Evolutionary conservation across 306 rosid genomes (phyloP).

Genomic region (Mucuna pruriens): DNA sequence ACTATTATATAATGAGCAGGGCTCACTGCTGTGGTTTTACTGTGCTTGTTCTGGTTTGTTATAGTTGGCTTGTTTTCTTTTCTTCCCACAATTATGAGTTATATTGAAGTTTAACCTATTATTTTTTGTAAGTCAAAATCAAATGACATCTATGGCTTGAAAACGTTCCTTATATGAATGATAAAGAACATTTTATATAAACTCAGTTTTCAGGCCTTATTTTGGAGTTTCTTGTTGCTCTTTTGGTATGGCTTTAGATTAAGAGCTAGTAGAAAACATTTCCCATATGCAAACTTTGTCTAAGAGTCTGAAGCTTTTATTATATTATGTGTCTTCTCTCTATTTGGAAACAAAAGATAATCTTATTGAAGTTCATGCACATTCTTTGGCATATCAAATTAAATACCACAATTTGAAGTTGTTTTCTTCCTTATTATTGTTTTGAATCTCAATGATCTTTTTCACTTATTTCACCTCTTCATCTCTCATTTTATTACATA

Average conservation of each 20-base stretch:
- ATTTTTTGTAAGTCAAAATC: conserved; percentile 18
- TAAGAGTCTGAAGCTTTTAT: background rate
- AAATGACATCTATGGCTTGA: background rate
- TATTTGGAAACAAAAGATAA: background rate
- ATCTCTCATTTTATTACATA: background rate
- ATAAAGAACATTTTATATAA: conserved; percentile 28
- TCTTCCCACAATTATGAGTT: conserved; percentile 4
- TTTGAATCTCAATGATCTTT: background rate
- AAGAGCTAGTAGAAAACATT: conserved; percentile 12
- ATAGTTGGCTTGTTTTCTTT: background rate
- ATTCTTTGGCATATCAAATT: conserved; percentile 19
- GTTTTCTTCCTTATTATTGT: background rate
- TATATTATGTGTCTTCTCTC: conserved; percentile 4
- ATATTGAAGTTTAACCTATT: background rate
- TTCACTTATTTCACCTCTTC: background rate
- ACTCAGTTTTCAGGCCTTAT: conserved; percentile 2
- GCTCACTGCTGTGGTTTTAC: background rate
- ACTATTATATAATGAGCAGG: conserved; percentile 37
- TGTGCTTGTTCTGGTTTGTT: background rate
- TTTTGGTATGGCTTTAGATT: conserved; percentile 25
- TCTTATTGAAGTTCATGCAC: background rate
- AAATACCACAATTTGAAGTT: conserved; percentile 10
- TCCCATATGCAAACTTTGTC: conserved; percentile 5
- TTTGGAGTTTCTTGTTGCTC: background rate
- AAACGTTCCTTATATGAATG: conserved; percentile 20